A percentile compares a stretch with the other conserved stretches of the same genome.
phyloP scores from a whole-genome alignment of 768 basidiomycete species.

The Daedalea quercina region DNA sequence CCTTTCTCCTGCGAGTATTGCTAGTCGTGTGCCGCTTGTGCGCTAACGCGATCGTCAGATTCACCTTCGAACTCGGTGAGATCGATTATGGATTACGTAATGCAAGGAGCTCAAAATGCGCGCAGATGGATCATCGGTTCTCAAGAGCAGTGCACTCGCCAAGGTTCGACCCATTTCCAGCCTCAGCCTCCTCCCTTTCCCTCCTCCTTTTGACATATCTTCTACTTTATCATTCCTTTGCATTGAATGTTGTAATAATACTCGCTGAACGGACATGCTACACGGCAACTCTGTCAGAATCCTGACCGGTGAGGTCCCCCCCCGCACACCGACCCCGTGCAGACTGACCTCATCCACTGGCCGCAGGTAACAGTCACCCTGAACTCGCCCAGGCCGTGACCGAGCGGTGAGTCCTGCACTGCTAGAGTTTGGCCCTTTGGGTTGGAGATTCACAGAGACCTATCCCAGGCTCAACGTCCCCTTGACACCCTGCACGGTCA shows the following conservation, averaged over 20 bases:
- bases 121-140: background rate
- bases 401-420: constrained; percentile 83
- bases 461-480: constrained; percentile 77
- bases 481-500: constrained; percentile 78
- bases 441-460: constrained; percentile 40
- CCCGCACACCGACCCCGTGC: background rate
- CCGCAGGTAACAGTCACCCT: constrained; percentile 93
- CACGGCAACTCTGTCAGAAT: constrained; percentile 79
- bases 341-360: constrained; percentile 11
- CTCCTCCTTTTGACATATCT: constrained; percentile 3
- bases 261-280: constrained; percentile 51
- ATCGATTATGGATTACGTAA: background rate
- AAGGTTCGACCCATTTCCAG: background rate
- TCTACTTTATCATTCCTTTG: constrained; percentile 4
- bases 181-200: background rate
- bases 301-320: constrained; percentile 65
- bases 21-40: background rate
- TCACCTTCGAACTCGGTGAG: background rate
- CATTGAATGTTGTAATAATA: constrained; percentile 9
- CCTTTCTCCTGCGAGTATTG: background rate
- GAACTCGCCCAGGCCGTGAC: constrained; percentile 94
- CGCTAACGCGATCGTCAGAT: background rate
- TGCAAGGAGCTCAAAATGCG: background rate
- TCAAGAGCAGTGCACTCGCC: background rate
- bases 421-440: constrained; percentile 31